A percentile compares a stretch with the other conserved stretches of the same genome.
phyloP scores from a whole-genome alignment of 352 stramenopile genomes.

The Pythium pectinolyticum region DNA sequence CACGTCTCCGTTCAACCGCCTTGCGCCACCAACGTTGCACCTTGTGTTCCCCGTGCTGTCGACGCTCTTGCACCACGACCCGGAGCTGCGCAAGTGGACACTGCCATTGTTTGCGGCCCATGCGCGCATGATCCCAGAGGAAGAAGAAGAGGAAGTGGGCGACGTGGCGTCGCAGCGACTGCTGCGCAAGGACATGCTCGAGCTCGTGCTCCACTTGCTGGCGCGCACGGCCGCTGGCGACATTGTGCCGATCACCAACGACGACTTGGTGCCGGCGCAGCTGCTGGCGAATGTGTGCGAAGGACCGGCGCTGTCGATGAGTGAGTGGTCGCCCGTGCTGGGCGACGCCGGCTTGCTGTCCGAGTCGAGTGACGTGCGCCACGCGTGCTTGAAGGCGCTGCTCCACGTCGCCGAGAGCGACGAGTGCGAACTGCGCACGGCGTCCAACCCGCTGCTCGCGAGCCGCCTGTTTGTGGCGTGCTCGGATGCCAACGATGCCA shows the following conservation, averaged over 20 bases:
- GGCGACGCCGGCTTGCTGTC: conserved; percentile 72
- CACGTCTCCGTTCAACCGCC: conserved; percentile 58
- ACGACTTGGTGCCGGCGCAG: conserved; percentile 50
- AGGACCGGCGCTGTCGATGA: conserved; percentile 49
- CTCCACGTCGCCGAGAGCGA: conserved; percentile 59
- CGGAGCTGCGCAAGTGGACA: conserved; percentile 60
- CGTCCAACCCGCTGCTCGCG: conserved; percentile 39
- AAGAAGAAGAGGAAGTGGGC: conserved; percentile 88
- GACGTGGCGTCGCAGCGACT: conserved; percentile 74
- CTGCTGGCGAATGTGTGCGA: conserved; percentile 61
- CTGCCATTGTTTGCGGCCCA: conserved; percentile 79
- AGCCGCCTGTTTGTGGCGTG: conserved; percentile 62
- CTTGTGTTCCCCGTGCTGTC: conserved; percentile 77
- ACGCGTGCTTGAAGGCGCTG: conserved; percentile 60
- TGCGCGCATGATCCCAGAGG: conserved; percentile 82
- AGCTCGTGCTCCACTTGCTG: conserved; percentile 64
- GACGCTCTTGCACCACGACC: conserved; percentile 47
- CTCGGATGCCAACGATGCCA: conserved; percentile 67
- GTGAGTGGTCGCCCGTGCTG: conserved; percentile 72
- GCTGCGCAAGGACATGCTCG: conserved; percentile 75
- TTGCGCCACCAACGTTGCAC: conserved; percentile 76
- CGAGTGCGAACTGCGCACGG: conserved; percentile 45
- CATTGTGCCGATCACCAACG: conserved; percentile 62
- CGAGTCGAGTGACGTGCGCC: conserved; percentile 49
- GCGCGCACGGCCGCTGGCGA: conserved; percentile 50